A percentile compares a stretch with the other conserved stretches of the same genome.
phyloP scores from a whole-genome alignment of 78 protist species.

The Cavenderia fasciculata region DNA sequence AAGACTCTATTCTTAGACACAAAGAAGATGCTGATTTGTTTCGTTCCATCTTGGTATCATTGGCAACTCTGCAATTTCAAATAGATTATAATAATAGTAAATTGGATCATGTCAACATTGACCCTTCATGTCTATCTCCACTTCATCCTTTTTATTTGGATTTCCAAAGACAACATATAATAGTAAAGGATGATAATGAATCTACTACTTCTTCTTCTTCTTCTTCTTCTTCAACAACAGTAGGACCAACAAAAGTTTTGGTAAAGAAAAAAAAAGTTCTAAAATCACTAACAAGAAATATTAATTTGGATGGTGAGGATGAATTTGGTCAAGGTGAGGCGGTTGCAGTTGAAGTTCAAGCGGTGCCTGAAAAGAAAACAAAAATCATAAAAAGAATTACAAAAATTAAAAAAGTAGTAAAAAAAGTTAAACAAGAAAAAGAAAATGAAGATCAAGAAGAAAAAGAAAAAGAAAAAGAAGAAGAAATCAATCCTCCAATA shows the following conservation, averaged over 20 bases:
- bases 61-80: slow-evolving; percentile 37
- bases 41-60: slow-evolving; percentile 35
- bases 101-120: neutral
- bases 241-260: neutral
- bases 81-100: slow-evolving; percentile 40
- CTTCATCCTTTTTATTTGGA: too few relatives aligned
- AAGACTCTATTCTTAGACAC: slow-evolving; percentile 26
- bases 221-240: neutral
- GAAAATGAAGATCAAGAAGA: neutral
- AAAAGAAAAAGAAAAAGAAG: neutral
- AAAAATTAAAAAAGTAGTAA: slow-evolving; percentile 12
- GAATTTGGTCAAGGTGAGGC: slow-evolving; percentile 2
- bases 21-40: slow-evolving; percentile 64
- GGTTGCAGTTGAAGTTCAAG: neutral
- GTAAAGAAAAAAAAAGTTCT: slow-evolving; percentile 17
- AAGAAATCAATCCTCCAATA: too few relatives aligned
- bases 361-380: neutral
- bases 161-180: too few relatives aligned
- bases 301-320: slow-evolving; percentile 18
- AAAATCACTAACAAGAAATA: slow-evolving; percentile 53
- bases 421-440: neutral
- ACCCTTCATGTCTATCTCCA: too few relatives aligned
- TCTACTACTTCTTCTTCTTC: too few relatives aligned
- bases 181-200: too few relatives aligned
- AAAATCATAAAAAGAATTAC: slow-evolving; percentile 24